Conservation (phyloP, 2,329 filamentous ascomycete species). For the Pyricularia grisea region DNA sequence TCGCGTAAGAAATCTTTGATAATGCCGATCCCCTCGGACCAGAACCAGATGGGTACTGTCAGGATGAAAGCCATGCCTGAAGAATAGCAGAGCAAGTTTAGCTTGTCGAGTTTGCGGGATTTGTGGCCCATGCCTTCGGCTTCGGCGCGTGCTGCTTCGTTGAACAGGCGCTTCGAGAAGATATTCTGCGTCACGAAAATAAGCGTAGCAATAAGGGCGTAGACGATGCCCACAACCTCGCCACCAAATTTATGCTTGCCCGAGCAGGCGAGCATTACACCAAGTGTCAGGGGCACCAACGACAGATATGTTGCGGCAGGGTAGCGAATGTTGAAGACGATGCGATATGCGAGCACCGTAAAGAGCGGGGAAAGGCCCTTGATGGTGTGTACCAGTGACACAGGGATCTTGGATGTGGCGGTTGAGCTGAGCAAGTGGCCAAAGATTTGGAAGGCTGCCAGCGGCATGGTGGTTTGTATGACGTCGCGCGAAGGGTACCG, state of each 20-base stretch:
- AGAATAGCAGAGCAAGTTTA: conserved; percentile 96
- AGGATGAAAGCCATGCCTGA: conserved; percentile 84
- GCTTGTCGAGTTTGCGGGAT: conserved; percentile 82
- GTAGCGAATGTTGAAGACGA: conserved; percentile 84
- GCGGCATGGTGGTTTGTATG: conserved; percentile 76
- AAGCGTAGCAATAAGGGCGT: conserved; percentile 80
- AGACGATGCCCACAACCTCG: conserved; percentile 82
- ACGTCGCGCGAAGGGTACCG: conserved; percentile 72
- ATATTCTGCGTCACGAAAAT: conserved; percentile 99
- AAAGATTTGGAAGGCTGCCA: conserved; percentile 86
- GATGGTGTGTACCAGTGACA: conserved; percentile 96
- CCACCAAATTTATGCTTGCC: conserved; percentile 69
- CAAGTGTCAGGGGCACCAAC: conserved; percentile 79
- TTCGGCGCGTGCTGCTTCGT: conserved; percentile 80
- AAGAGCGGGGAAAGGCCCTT: conserved; percentile 95
- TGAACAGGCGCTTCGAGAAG: conserved; percentile 96
- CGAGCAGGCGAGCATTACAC: conserved; percentile 95
- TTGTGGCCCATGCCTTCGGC: conserved; percentile 55
- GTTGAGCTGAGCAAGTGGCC: conserved; percentile 92
- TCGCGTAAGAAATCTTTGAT: conserved; percentile 71
- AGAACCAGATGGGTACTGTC: conserved; percentile 87
- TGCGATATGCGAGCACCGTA: conserved; percentile 85
- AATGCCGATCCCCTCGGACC: conserved; percentile 74
- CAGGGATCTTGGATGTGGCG: conserved; percentile 88
- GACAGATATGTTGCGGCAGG: conserved; percentile 80